Percentiles rank a stretch among this genome's conserved stretches.
These are phyloP conservation scores for Crucibulum laeve DNA, from an alignment of 768 basidiomycete genomes.

Conservation along the genomic window DNA sequence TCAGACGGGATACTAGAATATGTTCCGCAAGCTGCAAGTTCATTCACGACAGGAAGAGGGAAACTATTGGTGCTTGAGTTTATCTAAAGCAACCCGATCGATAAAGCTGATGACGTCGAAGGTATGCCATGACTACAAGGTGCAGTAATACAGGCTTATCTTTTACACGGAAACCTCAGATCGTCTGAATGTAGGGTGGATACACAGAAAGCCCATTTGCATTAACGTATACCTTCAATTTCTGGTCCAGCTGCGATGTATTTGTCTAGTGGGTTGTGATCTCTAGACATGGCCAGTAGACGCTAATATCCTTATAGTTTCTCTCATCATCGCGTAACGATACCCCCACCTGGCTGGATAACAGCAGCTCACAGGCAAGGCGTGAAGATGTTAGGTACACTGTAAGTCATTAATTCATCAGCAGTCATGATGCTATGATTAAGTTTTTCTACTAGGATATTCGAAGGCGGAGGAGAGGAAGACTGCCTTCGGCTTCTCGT, in stretches of 20 bases:
- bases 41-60: slow-evolving; percentile 34
- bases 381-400: slow-evolving; percentile 70
- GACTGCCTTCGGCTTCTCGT: slow-evolving; percentile 65
- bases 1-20: too few species aligned
- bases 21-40: slow-evolving; percentile 7
- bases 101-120: too few species aligned
- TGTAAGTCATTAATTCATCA: slow-evolving; percentile 42
- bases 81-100: too few species aligned
- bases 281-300: background rate
- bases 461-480: slow-evolving; percentile 48
- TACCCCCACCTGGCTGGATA: slow-evolving; percentile 78
- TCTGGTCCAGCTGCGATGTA: slow-evolving; percentile 63
- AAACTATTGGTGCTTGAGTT: too few species aligned
- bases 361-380: slow-evolving; percentile 78
- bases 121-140: slow-evolving; percentile 81
- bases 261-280: slow-evolving; percentile 78
- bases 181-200: slow-evolving; percentile 51
- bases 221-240: slow-evolving; percentile 76
- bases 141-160: slow-evolving; percentile 17
- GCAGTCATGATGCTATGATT: too few species aligned
- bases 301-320: slow-evolving; percentile 44
- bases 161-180: too few species aligned
- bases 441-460: slow-evolving; percentile 37
- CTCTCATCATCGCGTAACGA: slow-evolving; percentile 75
- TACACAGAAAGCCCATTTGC: slow-evolving; percentile 63